Evolutionary conservation across 2,329 filamentous ascomycete species (phyloP), one percentile per base, ranked within the genome.

Genomic region (Monosporascus ibericus): DNA sequence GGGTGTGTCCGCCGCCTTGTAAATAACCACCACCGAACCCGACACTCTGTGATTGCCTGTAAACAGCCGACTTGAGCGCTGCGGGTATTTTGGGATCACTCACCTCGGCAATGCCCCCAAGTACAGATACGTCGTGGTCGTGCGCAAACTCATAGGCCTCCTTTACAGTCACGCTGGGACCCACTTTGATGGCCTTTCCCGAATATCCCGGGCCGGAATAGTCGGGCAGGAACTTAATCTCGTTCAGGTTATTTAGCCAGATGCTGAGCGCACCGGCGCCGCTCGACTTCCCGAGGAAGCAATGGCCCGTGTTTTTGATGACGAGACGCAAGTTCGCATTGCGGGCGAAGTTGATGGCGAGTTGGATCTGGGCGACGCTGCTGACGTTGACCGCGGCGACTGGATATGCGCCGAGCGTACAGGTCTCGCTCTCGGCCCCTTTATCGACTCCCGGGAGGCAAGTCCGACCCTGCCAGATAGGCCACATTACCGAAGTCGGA

Each of bases 1-100:
- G 63, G 1, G 66, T 69, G 56, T 79, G 75, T 0, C 77, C 77
- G 11, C 72, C 76, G 2, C 72, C 74, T 57, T 77, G 74, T 2
- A 65, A 68, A 52, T 74, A 79, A 2, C 76, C 76, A 15, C 75
- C 76, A 0, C 70, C 70, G 5, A 75, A 58, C 2, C 75, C 75
- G 4, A 78, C 74, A 1, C 42, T 46, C 42, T 46, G 42, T 27
- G 14, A 7, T 34, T 14, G 30, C 9, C 11, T 14, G 30, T 34
- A 2, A 46, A 24, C 9, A 30, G 42, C 9, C n/a, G 11, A n/a
- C 22, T 25, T 15, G 42, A 39, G 17, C 27, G 27, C 27, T 9
- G 27, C 9, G 27, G 9, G 27, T 1, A 30, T 30, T 30, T 9
- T 30, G 9, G 27, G 27, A 30, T 22, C 14, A 44, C 20, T 18